Base-by-base conservation (phyloP, 768 basidiomycete genomes). In the Tubosaeta brunneosetosa region DNA sequence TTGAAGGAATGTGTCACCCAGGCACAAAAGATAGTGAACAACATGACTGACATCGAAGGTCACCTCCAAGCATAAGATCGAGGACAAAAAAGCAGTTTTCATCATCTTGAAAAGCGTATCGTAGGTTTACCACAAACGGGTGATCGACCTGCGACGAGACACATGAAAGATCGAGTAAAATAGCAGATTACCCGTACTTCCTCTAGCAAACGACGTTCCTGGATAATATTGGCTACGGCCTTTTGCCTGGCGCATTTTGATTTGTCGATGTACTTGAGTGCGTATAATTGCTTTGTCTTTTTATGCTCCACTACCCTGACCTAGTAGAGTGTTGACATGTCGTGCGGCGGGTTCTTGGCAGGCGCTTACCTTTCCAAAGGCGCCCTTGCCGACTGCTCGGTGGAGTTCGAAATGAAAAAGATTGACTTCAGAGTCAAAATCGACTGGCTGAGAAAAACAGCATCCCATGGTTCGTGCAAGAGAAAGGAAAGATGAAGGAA, bases 191-290 rank as follows among this genome's bases (percentile, higher is more conserved):
- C 32, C 59, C 71, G 54, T 44, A 90, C 94, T 83, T 97, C 94
- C 71, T 98, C 94, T 22, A 97, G 75, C 41, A 98, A 74, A 46
- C 91, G 78, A 29, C 94, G 82, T 71, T 97, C 94, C 70, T 98
- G 94, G 51, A 97, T 91, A 61, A 91, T 86, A 67, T 97, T 94
- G 25, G 88, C 89, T 10, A 94, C 81, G 11, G 94, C 91, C 70
- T 88, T 91, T 74, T 93, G 91, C 66, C 85, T 85, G 55, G 93
- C 85, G 70, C 93, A 91, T 65, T 84, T 85, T 43, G 90, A 79
- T 72, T 98, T 98, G 72, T 98, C 94, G 74, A 98, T 94, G 74
- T 98, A 97, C 66, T 98, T 98, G 73, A 97, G 84, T 19, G 94
- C 94, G 66, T 91, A 97, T 2, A 97, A 78, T 61, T 91, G 83